Evolutionary conservation across 768 basidiomycete genomes (phyloP), one percentile per base, ranked within the genome.

Genomic region (Psilocybe sp.): DNA sequence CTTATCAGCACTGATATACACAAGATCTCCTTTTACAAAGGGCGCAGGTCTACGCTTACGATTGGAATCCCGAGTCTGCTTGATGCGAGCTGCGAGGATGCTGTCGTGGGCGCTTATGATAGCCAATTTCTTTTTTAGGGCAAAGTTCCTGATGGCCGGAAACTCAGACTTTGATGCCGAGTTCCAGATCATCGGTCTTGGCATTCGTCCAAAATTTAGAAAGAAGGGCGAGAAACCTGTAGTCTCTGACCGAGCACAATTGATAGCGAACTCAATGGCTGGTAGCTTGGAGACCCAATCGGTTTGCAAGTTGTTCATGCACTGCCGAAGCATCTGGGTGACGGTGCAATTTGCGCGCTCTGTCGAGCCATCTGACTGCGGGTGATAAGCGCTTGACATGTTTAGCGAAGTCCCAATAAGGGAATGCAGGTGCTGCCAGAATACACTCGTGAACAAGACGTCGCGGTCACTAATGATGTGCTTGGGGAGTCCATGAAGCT

Each of bases 1-100:
- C 2, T 54, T 62, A 10, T 63, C 49, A 0, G 65, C 60, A 0
- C 59, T 54, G 1, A 62, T 20, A 33, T 62, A 62, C 2, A 56
- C 56, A 2, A 59, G 34, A 18, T 62, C 58, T 1, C 38, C 44
- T 12, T 36, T 34, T 7, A 11, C 14, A 20, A 59, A 62, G 3
- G 56, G 56, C 7, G 55, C n/a, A 5, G 15, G 14, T 2, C 19
- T 18, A 9, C n/a, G 48, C 14, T 49, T 49, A 6, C 33, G 5
- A 14, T 49, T 49, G 1, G 39, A 40, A 43, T 49, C 16, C 1
- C 32, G 20, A 4, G 35, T 36, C 9, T 23, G 35, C 12, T 49
- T 49, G 20, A 49, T 41, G 23, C 32, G 40, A 9, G 40, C 31
- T 12, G 48, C 48, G 14, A 49, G 28, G 3, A 49, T 16, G 19